A percentile compares a stretch with the other conserved stretches of the same genome.
Evolutionary conservation across 306 rosid species (phyloP).

Genomic region (Cucumis melo): DNA sequence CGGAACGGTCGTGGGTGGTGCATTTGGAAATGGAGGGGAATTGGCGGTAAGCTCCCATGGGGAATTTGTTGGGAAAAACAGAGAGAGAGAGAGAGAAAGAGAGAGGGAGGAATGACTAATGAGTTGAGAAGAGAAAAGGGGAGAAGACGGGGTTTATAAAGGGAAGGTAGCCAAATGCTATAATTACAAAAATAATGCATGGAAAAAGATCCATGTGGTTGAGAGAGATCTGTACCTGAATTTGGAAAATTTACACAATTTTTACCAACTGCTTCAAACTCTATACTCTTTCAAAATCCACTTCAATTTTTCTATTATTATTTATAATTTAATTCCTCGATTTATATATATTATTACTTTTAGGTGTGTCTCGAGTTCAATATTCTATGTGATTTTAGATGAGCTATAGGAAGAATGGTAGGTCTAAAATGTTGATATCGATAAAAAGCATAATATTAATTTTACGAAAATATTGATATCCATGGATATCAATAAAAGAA

Average conservation of each 20-base stretch:
- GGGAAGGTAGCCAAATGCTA: not conserved
- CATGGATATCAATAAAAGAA: too few relatives aligned
- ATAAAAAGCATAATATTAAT: too few relatives aligned
- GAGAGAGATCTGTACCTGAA: not conserved
- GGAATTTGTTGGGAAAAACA: not conserved
- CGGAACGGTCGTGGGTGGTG: slow-evolving; percentile 36
- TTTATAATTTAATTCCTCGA: too few relatives aligned
- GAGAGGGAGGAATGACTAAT: not conserved
- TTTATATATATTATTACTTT: too few relatives aligned
- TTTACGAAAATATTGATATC: too few relatives aligned
- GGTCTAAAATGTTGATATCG: too few relatives aligned
- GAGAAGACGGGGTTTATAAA: not conserved
- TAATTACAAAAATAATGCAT: not conserved
- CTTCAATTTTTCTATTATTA: too few relatives aligned
- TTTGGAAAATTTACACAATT: not conserved
- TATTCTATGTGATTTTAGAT: too few relatives aligned
- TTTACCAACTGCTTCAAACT: not conserved
- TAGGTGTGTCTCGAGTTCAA: too few relatives aligned
- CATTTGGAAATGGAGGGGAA: slow-evolving; percentile 60
- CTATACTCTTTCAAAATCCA: too few relatives aligned
- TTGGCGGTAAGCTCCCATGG: slow-evolving; percentile 41
- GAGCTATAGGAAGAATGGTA: too few relatives aligned
- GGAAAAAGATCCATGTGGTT: not conserved
- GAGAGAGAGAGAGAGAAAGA: not conserved
- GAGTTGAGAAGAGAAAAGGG: slow-evolving; percentile 5